Percentiles rank a stretch among this genome's conserved stretches.
These are phyloP conservation scores for Cladosporium sp. DNA, from an alignment of 2,329 filamentous ascomycete species.

Conservation along the genomic window DNA sequence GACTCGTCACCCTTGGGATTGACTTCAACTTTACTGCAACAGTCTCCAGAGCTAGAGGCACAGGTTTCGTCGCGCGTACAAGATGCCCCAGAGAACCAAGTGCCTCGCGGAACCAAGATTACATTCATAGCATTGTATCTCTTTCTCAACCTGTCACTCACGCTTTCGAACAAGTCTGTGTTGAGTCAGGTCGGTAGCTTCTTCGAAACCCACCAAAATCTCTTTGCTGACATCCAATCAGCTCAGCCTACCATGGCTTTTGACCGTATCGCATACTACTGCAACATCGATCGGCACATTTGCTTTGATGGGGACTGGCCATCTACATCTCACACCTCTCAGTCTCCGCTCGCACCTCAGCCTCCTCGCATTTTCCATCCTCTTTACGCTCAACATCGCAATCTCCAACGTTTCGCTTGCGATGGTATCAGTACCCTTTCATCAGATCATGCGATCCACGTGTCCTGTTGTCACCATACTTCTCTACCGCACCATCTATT, in stretches of 20 bases:
- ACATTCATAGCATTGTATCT: conserved; percentile 35
- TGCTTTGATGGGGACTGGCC: conserved; percentile 45
- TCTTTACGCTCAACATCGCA: conserved; percentile 59
- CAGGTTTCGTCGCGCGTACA: neutral
- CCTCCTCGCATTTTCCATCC: conserved; percentile 53
- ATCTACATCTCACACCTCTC: conserved; percentile 49
- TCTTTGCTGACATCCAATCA: conserved; percentile 22
- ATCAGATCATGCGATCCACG: conserved; percentile 58
- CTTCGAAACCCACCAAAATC: neutral
- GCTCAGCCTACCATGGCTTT: conserved; percentile 56
- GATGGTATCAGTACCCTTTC: conserved; percentile 60
- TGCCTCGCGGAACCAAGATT: neutral
- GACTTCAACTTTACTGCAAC: neutral
- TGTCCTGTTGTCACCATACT: conserved; percentile 57
- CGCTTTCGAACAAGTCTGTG: conserved; percentile 53
- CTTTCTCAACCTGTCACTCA: conserved; percentile 41
- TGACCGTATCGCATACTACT: conserved; percentile 54
- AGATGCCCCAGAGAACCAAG: neutral
- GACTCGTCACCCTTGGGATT: neutral
- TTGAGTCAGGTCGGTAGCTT: conserved; percentile 32
- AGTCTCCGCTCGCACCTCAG: conserved; percentile 48
- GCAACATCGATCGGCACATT: conserved; percentile 53
- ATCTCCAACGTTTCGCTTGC: conserved; percentile 57
- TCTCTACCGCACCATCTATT: conserved; percentile 53
- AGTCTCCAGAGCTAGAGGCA: neutral